A percentile compares a stretch with the other conserved stretches of the same genome.
Conservation (phyloP, 169 alveolate genomes). For the Plasmodium vivax region DNA sequence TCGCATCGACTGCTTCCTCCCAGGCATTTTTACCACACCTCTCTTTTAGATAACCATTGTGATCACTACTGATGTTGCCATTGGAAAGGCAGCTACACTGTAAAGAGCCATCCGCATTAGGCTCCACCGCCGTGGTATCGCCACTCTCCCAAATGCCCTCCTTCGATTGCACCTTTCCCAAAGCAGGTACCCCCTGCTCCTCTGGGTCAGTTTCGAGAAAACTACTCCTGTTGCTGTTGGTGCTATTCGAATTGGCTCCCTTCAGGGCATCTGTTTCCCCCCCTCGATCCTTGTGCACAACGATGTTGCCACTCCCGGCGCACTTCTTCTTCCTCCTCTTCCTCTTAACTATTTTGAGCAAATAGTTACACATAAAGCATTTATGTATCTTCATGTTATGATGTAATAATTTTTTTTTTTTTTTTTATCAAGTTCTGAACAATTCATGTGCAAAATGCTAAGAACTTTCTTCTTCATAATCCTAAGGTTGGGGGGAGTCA, state of each 20-base stretch:
- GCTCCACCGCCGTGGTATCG: background rate
- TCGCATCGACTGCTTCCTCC: background rate
- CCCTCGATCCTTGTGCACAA: background rate
- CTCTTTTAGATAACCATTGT: background rate
- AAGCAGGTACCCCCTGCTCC: background rate
- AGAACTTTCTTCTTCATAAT: conserved; percentile 8
- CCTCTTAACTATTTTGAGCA: conserved; percentile 9
- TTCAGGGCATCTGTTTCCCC: background rate
- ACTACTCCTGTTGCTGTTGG: background rate
- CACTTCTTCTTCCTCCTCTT: conserved; percentile 13
- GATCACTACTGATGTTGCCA: background rate
- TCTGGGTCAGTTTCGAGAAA: background rate
- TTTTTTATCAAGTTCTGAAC: background rate
- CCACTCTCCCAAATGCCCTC: background rate
- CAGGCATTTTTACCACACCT: background rate
- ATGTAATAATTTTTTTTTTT: conserved; percentile 7
- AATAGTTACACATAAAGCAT: conserved; percentile 52
- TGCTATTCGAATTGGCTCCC: background rate
- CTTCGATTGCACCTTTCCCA: background rate
- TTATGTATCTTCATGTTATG: conserved; percentile 39
- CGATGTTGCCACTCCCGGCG: background rate
- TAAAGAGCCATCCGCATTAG: background rate
- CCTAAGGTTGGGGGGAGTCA: background rate
- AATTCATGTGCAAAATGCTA: background rate
- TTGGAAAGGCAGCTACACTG: background rate